Evolutionary conservation across 2,329 filamentous ascomycete genomes (phyloP), one percentile per base, ranked within the genome.

Genomic region (Hymenoscyphus albidus): DNA sequence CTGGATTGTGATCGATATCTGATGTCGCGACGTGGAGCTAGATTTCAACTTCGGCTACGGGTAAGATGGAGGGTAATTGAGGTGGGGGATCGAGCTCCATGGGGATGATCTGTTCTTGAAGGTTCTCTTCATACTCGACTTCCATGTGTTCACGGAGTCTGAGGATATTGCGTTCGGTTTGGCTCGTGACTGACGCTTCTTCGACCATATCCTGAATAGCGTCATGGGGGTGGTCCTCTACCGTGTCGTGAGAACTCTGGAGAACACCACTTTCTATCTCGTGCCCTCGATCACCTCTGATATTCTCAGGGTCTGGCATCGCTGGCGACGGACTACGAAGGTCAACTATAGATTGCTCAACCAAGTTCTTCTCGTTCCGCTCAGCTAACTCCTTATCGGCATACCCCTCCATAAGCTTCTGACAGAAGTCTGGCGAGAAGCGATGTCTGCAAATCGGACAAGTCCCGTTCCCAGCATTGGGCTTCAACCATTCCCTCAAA

Each of bases 361-460:
- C 44, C 44, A 51, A 27, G 44, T 51, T 27, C 18, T 51, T 51
- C 14, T 51, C 44, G 22, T 51, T 51, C 22, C 22, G 5, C n/a
- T 51, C 44, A 12, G n/a, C 55, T n/a, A 40, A 32, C n/a, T 44
- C 58, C 38, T 65, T 35, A 16, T 62, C 48, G 14, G 62, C 42
- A 9, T 62, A 51, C 14, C 31, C 35, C 27, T 42, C 32, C 31
- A 65, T 67, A 1, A 71, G 40, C 56, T 67, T 69, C 6, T 65
- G 44, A 22, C 67, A 12, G 35, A 71, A 69, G 2, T 31, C 22
- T 6, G 58, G 32, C 14, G 64, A 59, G 42, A 69, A 68, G 13
- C 57, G 38, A 51, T 60, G 54, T 16, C 71, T 57, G 62, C 71
- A 72, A 27, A 61, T 27, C 5, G 71, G 70, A 44, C 70, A 71